phyloP scores from a whole-genome alignment of 495 filamentous ascomycete species.

The Rusavskia elegans region DNA sequence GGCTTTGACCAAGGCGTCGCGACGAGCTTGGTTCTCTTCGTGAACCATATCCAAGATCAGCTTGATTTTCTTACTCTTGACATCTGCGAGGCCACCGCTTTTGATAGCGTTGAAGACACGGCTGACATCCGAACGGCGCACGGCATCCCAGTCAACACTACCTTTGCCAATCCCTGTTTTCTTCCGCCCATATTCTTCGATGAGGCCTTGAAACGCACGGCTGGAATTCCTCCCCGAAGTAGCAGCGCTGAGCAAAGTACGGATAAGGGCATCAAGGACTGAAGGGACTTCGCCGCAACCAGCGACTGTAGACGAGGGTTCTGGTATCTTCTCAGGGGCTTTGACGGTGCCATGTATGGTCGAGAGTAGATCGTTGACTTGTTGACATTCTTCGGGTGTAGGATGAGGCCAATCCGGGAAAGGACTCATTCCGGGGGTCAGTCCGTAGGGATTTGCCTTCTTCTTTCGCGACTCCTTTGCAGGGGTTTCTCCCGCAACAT shows the following conservation, averaged over 20 bases:
- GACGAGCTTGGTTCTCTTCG: conserved; percentile 42
- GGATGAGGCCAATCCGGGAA: conserved; percentile 57
- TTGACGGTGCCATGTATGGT: conserved; percentile 45
- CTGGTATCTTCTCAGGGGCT: conserved; percentile 48
- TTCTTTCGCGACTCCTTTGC: conserved; percentile 8
- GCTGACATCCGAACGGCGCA: conserved; percentile 43
- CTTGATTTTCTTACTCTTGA: conserved; percentile 69
- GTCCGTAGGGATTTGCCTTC: conserved; percentile 21
- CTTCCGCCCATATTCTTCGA: conserved; percentile 49
- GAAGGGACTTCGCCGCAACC: conserved; percentile 92
- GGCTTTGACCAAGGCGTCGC: conserved; percentile 18
- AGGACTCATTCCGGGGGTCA: conserved; percentile 35
- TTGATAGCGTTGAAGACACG: conserved; percentile 62
- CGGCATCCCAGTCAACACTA: conserved; percentile 76
- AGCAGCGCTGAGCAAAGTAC: conserved; percentile 64
- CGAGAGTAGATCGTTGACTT: conserved; percentile 55
- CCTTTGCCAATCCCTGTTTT: conserved; percentile 49
- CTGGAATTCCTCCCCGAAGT: conserved; percentile 53
- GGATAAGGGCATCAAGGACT: conserved; percentile 73
- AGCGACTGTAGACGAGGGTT: conserved; percentile 61
- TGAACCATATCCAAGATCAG: conserved; percentile 66
- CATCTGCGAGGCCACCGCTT: conserved; percentile 46
- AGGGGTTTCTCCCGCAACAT: not conserved
- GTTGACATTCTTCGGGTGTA: conserved; percentile 53
- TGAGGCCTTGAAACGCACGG: conserved; percentile 54